Evolutionary conservation across 108 stramenopile genomes (phyloP).

Genomic region (Schizochytrium sp.): DNA sequence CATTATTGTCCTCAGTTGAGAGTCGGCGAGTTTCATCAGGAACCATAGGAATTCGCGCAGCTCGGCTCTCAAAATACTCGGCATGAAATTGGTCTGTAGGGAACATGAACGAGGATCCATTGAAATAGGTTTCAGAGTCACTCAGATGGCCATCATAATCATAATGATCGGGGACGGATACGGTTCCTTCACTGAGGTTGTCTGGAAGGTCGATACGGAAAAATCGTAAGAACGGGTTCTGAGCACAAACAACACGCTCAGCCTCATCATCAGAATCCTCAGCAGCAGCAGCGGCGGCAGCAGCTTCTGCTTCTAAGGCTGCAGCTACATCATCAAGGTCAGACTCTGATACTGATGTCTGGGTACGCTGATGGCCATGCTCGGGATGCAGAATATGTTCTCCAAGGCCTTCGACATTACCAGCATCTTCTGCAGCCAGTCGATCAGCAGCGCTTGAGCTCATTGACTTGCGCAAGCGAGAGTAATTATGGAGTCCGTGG

Average conservation of each 20-base stretch:
- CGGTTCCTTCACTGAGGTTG: neutral
- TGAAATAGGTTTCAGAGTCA: neutral
- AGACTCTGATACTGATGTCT: conserved; percentile 25
- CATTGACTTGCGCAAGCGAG: conserved; percentile 34
- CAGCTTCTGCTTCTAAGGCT: neutral
- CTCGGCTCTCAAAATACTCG: too few species aligned
- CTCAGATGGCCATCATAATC: conserved; percentile 24
- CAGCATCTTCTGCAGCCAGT: neutral
- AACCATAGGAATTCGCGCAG: too few species aligned
- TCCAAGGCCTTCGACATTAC: neutral
- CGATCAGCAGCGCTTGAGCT: conserved; percentile 24
- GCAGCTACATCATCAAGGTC: neutral
- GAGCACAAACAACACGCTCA: neutral
- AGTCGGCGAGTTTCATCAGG: too few species aligned
- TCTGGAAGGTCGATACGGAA: neutral
- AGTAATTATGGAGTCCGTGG: conserved; percentile 12
- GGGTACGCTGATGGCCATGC: neutral
- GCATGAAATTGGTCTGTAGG: too few species aligned
- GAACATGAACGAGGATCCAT: too few species aligned
- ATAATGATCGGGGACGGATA: neutral
- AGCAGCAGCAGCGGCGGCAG: neutral
- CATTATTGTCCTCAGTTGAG: too few species aligned
- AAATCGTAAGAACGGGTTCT: neutral
- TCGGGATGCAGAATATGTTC: neutral
- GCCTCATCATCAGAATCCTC: neutral